Evolutionary conservation across 148 eudicot species (phyloP).

Genomic region (Cornus kousa): DNA sequence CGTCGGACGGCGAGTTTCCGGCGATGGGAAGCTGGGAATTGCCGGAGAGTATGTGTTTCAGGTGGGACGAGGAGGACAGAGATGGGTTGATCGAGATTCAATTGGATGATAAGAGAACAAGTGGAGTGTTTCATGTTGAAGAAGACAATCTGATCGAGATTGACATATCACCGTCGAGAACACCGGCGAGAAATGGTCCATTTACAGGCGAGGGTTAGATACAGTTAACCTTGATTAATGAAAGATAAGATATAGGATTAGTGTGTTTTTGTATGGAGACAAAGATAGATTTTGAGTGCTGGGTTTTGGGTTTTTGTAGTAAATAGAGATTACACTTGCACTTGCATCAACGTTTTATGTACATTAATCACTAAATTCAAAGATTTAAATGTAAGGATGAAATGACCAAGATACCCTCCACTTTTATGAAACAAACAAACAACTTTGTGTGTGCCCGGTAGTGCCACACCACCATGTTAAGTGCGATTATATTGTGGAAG

Average conservation of each 20-base stretch:
- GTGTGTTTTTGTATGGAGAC: too few relatives aligned
- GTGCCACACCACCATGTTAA: too few relatives aligned
- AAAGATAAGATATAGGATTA: background rate
- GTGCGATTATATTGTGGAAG: too few relatives aligned
- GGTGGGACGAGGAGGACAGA: conserved; percentile 40
- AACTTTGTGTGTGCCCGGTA: too few relatives aligned
- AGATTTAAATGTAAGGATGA: background rate
- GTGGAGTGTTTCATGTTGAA: conserved; percentile 26
- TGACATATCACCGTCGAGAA: conserved; percentile 31
- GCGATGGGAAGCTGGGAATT: conserved; percentile 19
- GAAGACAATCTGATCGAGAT: conserved; percentile 75
- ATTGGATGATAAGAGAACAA: conserved; percentile 20
- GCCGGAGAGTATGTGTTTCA: conserved; percentile 21
- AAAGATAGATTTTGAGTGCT: too few relatives aligned
- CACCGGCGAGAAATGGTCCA: conserved; percentile 2
- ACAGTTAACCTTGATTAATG: conserved; percentile 10
- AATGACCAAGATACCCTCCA: background rate
- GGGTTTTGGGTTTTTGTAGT: too few relatives aligned
- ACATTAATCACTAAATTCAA: background rate
- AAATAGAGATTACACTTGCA: too few relatives aligned
- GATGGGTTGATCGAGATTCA: conserved; percentile 65
- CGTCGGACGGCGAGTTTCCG: conserved; percentile 41
- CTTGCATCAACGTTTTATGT: background rate
- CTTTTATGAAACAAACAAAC: background rate
- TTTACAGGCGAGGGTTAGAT: conserved; percentile 16